A percentile compares a stretch with the other conserved stretches of the same genome.
phyloP scores from a whole-genome alignment of 1,284 basidiomycete genomes.

The Dichomitus squalens region DNA sequence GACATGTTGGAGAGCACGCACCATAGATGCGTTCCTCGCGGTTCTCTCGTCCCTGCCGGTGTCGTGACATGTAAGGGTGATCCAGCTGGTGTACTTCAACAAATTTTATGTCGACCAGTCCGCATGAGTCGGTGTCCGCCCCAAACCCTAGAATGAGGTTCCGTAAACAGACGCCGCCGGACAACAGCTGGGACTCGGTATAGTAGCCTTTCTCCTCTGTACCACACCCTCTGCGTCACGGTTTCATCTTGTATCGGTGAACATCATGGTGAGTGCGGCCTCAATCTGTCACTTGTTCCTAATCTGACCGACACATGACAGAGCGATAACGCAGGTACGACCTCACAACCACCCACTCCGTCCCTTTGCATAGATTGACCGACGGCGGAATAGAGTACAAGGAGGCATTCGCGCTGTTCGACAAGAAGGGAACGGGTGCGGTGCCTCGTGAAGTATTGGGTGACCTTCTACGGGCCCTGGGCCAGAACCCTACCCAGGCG shows the following conservation, averaged over 20 bases:
- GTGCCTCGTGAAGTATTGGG: constrained; percentile 90
- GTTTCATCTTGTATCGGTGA: neutral
- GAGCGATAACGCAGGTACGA: constrained; percentile 67
- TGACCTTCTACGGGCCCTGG: constrained; percentile 93
- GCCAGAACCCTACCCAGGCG: constrained; percentile 98
- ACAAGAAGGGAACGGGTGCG: constrained; percentile 91
- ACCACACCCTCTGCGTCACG: neutral
- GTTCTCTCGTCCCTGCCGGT: too few species aligned
- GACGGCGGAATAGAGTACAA: constrained; percentile 72
- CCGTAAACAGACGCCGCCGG: neutral
- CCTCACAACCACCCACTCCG: neutral
- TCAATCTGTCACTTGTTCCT: fast-evolving
- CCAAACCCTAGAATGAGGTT: neutral
- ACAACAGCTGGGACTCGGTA: neutral
- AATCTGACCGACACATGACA: constrained; percentile 26
- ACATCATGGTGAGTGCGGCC: constrained; percentile 23
- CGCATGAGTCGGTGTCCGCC: too few species aligned
- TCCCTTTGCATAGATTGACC: neutral
- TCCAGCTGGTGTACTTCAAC: too few species aligned
- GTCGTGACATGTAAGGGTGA: too few species aligned
- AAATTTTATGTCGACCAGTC: too few species aligned
- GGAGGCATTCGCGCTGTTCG: constrained; percentile 97
- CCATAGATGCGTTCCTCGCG: too few species aligned
- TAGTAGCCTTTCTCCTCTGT: neutral
- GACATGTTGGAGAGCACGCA: too few species aligned